Base-by-base conservation (phyloP, 2,329 filamentous ascomycete genomes). In the Lachnellula willkommii region DNA sequence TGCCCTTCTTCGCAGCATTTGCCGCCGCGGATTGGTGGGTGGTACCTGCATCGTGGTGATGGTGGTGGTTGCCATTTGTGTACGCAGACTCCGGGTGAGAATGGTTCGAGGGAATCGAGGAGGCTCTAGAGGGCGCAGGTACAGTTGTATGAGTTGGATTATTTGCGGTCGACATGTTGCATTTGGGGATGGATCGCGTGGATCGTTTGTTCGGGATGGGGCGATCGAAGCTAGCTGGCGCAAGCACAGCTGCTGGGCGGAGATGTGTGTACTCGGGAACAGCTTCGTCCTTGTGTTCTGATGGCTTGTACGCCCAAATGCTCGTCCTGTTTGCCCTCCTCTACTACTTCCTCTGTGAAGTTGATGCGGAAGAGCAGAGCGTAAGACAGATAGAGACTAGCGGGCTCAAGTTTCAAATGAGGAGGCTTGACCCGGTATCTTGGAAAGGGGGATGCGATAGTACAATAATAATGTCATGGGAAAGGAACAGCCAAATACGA, bases 1-100 rank as follows among this genome's bases (percentile, higher is more conserved):
- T 95, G 54, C 79, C 82, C 74, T 94, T 94, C 76, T 91, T 94
- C 55, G 77, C 75, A 55, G 82, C 74, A 49, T 75, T 73, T 47
- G 80, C 72, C 36, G 79, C 74, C 47, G 79, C 74, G 66, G 74
- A 69, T 58, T 74, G 68, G 40, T 76, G 71, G 56, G 77, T 76
- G 63, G 75, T 69, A 24, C 69, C 68, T 17, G 72, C 64, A 54
- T 70, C 58, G 71, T 74, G 71, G 60, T 67, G 72, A 63, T 68
- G 73, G 69, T 70, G 75, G 67, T 59, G 74, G 46, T 66, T 58
- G 42, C 69, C 68, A 61, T 70, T 69, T 43, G 65, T 61, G 46
- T 65, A 66, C 22, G 64, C 51, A 37, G 64, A 58, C 26, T 71
- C 68, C 36, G 56, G 50, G 50, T 68, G 65, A 35, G 57, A 47